A percentile compares a stretch with the other conserved stretches of the same genome.
Evolutionary conservation across 371 early-diverging fungal species (phyloP).

Genomic region (Dinochytrium kinnereticum): DNA sequence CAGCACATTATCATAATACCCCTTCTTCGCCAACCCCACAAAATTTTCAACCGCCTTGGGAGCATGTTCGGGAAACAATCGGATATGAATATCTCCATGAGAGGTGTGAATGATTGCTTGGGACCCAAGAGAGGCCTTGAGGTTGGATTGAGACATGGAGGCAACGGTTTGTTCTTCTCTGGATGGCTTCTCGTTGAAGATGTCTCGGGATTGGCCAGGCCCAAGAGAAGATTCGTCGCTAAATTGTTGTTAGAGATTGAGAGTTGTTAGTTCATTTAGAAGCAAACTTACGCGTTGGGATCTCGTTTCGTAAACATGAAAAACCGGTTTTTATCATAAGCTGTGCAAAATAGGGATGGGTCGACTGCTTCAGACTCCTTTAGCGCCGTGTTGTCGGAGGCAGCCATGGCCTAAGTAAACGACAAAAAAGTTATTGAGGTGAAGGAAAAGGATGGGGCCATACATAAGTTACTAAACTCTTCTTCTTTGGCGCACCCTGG

Average conservation of each 20-base stretch:
- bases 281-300: conserved; percentile 69
- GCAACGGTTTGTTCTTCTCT: conserved; percentile 95
- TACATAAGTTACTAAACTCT: conserved; percentile 75
- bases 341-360: conserved; percentile 89
- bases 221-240: conserved; percentile 48
- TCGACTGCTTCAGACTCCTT: conserved; percentile 74
- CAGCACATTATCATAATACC: conserved; percentile 52
- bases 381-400: conserved; percentile 84
- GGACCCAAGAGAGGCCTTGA: conserved; percentile 66
- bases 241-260: conserved; percentile 16
- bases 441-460: neutral
- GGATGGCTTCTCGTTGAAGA: conserved; percentile 96
- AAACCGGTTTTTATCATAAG: conserved; percentile 90
- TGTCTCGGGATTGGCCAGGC: conserved; percentile 68
- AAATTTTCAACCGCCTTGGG: conserved; percentile 95
- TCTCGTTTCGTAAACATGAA: conserved; percentile 88
- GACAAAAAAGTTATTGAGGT: neutral
- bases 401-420: conserved; percentile 75
- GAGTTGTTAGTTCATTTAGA: neutral
- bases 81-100: conserved; percentile 83
- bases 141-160: conserved; percentile 59
- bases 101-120: conserved; percentile 83
- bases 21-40: conserved; percentile 80
- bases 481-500: conserved; percentile 86
- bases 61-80: conserved; percentile 82